These are phyloP conservation scores for Fusarium dimerum DNA, from an alignment of 2,329 filamentous ascomycete species.

Conservation along the genomic window DNA sequence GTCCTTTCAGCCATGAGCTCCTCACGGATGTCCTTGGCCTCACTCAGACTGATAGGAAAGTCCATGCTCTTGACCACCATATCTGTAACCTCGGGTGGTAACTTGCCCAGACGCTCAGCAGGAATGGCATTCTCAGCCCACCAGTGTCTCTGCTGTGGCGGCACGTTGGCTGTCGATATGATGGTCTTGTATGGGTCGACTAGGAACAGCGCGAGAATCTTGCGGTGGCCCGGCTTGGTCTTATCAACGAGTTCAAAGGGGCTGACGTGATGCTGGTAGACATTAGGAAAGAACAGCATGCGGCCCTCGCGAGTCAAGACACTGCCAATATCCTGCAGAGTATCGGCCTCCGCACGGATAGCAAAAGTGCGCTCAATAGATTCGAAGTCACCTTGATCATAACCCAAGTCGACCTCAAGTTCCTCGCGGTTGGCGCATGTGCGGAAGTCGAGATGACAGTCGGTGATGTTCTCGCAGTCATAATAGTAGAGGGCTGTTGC, in stretches of 20 bases:
- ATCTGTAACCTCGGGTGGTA: slow-evolving; percentile 13
- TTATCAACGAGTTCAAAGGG: slow-evolving; percentile 54
- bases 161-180: slow-evolving; percentile 46
- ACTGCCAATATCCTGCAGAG: slow-evolving; percentile 43
- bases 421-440: slow-evolving; percentile 39
- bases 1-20: slow-evolving; percentile 18
- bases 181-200: slow-evolving; percentile 55
- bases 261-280: slow-evolving; percentile 51
- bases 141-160: slow-evolving; percentile 45
- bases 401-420: slow-evolving; percentile 22
- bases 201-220: slow-evolving; percentile 61
- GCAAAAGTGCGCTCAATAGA: slow-evolving; percentile 40
- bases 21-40: slow-evolving; percentile 14
- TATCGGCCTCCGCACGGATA: slow-evolving; percentile 19
- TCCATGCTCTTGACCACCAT: slow-evolving; percentile 17
- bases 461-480: slow-evolving; percentile 60
- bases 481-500: slow-evolving; percentile 65
- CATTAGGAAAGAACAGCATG: slow-evolving; percentile 58
- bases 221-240: slow-evolving; percentile 56
- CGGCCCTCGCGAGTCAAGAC: slow-evolving; percentile 49
- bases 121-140: slow-evolving; percentile 22
- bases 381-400: slow-evolving; percentile 36
- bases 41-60: slow-evolving; percentile 16
- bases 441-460: slow-evolving; percentile 52
- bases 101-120: slow-evolving; percentile 4